A percentile compares a stretch with the other conserved stretches of the same genome.
phyloP scores from a whole-genome alignment of 1,284 basidiomycete genomes.

The Heterobasidion occidentale region DNA sequence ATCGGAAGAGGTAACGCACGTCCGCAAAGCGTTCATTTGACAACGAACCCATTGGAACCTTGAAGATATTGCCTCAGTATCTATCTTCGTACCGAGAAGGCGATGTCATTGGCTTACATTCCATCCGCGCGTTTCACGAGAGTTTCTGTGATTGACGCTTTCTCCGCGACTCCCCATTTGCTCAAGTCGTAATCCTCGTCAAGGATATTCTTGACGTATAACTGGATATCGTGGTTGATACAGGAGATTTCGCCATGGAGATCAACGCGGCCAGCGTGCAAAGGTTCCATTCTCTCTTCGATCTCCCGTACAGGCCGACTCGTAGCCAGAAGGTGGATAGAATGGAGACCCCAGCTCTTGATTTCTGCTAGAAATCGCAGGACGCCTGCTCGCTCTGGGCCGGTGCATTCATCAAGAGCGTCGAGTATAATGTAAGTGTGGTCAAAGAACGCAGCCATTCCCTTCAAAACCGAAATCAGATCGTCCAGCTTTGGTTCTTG shows the following conservation, averaged over 20 bases:
- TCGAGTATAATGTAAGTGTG: constrained; percentile 1
- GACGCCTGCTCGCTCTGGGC: neutral
- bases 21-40: constrained; percentile 1
- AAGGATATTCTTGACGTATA: neutral
- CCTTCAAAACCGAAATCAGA: neutral
- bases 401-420: constrained; percentile 4
- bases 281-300: neutral
- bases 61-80: neutral
- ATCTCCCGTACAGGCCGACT: neutral
- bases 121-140: neutral
- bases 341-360: no score
- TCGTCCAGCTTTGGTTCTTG: neutral
- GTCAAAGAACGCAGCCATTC: neutral
- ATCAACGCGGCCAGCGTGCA: neutral
- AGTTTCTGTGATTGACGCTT: neutral
- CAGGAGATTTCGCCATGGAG: neutral
- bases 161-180: neutral
- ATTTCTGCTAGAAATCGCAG: neutral
- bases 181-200: neutral
- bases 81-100: neutral
- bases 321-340: neutral
- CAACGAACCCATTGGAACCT: constrained; percentile 3
- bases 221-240: neutral
- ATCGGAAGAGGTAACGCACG: neutral
- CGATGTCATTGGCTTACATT: neutral